These are phyloP conservation scores for Kodamaea laetipori DNA, from an alignment of 805 yeast genomes.

Conservation along the genomic window DNA sequence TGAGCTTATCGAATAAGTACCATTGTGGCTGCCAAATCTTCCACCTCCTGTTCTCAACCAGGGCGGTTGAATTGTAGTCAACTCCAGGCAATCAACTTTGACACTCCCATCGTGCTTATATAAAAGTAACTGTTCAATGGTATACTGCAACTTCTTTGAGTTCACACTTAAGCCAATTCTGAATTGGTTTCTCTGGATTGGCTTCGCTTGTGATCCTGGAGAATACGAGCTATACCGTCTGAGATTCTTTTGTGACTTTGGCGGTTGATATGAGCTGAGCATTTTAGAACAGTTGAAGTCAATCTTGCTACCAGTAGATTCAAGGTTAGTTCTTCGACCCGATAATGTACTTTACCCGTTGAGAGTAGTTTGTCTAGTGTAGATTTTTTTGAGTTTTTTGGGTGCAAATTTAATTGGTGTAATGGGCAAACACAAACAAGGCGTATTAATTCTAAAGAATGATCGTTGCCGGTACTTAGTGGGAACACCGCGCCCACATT, in stretches of 20 bases:
- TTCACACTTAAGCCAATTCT: too few relatives aligned
- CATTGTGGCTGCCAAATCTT: not conserved
- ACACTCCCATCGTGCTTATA: constrained; percentile 1
- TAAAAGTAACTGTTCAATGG: not conserved
- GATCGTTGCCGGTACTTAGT: too few relatives aligned
- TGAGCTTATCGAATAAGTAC: not conserved
- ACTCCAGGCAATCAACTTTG: constrained; percentile 2
- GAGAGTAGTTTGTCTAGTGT: not conserved
- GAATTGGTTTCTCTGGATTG: too few relatives aligned
- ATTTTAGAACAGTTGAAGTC: not conserved
- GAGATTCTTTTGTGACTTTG: not conserved
- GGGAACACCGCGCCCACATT: too few relatives aligned
- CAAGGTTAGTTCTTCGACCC: not conserved
- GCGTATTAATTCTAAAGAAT: too few relatives aligned
- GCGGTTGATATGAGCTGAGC: not conserved
- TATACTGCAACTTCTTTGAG: not conserved
- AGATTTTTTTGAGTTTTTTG: not conserved
- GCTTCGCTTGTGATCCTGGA: too few relatives aligned
- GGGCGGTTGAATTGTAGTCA: constrained; percentile 1
- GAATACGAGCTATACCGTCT: too few relatives aligned
- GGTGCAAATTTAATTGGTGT: constrained; percentile 10
- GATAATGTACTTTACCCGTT: not conserved
- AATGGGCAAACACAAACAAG: not conserved
- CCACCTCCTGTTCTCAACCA: not conserved
- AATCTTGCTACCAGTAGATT: not conserved